Evolutionary conservation across 1,284 basidiomycete genomes (phyloP), one percentile per base, ranked within the genome.

Genomic region (Leccinum cinnamomeum): DNA sequence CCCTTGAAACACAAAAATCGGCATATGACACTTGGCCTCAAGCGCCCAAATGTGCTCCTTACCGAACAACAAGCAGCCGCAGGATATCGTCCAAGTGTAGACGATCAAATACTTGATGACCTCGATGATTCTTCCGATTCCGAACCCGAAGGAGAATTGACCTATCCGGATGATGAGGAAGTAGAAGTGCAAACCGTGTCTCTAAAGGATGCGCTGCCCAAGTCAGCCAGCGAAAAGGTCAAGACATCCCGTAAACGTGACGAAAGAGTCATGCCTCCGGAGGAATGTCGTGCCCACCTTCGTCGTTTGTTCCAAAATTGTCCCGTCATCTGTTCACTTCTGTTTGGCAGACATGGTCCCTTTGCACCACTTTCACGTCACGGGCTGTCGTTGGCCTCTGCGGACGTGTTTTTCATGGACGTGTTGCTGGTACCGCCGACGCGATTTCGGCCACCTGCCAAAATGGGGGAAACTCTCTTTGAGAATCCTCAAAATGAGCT

Each of bases 321-420:
- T 76, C 72, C 83, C 1, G 81, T 86, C 37, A 87, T 97, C 67
- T 95, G 93, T 72, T 87, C 89, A 2, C 82, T 99, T 55, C 80
- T 99, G 53, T 99, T 94, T 76, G 95, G 96, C 41, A 89, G 94
- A 56, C 97, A 98, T 73, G 96, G 96, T 20, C 88, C 90, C 2
- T 92, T 94, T 70, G 85, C 91, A 7, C 80, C 81, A 30, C 73
- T 90, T 53, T 82, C 83, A 14, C 71, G 77, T 18, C 78, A 83
- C 37, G 83, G 82, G 51, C 75, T 90, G 10, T 86, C 86, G 16
- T 72, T 83, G 48, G 91, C 92, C 28, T 92, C 89, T 51, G 91
- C 95, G 54, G 96, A 97, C 74, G 95, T 98, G 84, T 99, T 99
- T 79, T 99, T 99, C 82, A 82, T 99, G 81, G 93, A 97, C 44